phyloP scores from a whole-genome alignment of 75 land plant genomes.

The Sequoiadendron giganteum region DNA sequence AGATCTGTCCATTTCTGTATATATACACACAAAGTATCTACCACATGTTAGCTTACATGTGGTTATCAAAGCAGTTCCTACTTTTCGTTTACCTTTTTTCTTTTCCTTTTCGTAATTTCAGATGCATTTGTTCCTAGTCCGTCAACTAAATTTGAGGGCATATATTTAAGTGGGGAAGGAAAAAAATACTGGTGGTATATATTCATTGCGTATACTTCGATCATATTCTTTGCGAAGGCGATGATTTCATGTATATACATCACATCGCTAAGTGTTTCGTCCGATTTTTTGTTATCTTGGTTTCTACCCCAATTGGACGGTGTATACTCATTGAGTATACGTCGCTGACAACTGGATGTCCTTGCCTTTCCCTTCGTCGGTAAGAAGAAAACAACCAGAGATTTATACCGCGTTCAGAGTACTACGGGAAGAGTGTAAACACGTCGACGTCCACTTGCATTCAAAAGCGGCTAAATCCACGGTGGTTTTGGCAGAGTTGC shows the following conservation, averaged over 20 bases:
- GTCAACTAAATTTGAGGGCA: too few relatives aligned
- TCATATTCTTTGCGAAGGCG: background rate
- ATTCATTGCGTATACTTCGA: conserved; percentile 1
- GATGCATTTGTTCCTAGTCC: too few relatives aligned
- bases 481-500: background rate
- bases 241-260: background rate
- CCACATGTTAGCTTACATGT: background rate
- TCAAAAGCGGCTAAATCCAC: background rate
- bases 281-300: background rate
- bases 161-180: background rate
- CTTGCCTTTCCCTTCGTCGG: background rate
- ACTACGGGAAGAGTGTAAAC: background rate
- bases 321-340: background rate
- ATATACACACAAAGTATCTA: background rate
- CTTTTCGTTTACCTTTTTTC: background rate
- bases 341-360: background rate
- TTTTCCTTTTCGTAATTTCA: background rate
- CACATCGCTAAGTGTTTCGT: background rate
- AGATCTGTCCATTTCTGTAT: conserved; percentile 5
- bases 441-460: background rate
- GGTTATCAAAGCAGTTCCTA: background rate
- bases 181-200: background rate
- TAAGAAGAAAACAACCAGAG: background rate
- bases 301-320: background rate
- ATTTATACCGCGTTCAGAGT: too few relatives aligned